These are phyloP conservation scores for Colletotrichum neosansevieriae DNA, from an alignment of 2,329 filamentous ascomycete genomes.

Conservation along the genomic window DNA sequence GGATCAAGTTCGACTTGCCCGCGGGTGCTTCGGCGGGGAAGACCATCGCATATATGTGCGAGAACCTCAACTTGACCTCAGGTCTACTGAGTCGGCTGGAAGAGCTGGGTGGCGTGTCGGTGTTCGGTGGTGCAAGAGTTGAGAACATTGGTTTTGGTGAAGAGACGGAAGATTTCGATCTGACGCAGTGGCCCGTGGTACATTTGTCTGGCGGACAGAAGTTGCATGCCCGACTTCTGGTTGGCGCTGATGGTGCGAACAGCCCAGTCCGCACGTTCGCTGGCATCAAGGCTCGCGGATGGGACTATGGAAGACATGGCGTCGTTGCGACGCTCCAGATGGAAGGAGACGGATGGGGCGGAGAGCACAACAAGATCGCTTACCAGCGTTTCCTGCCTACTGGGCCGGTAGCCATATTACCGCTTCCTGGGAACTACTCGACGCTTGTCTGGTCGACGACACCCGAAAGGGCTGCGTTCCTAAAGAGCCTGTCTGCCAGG, in stretches of 20 bases:
- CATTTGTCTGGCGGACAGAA: constrained; percentile 75
- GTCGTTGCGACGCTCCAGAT: constrained; percentile 90
- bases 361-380: constrained; percentile 75
- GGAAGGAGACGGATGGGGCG: constrained; percentile 68
- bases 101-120: constrained; percentile 74
- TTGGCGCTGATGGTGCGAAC: constrained; percentile 95
- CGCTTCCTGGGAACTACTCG: constrained; percentile 84
- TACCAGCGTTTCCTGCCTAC: constrained; percentile 96
- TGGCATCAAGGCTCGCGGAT: constrained; percentile 85
- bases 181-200: constrained; percentile 90
- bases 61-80: constrained; percentile 90
- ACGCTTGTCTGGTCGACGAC: constrained; percentile 97
- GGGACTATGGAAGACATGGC: constrained; percentile 93
- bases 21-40: constrained; percentile 61
- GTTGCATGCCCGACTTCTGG: constrained; percentile 84
- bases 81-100: constrained; percentile 80
- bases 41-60: constrained; percentile 94
- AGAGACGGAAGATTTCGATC: constrained; percentile 75
- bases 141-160: constrained; percentile 82
- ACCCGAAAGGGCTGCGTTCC: constrained; percentile 78
- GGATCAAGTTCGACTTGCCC: constrained; percentile 88
- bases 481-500: constrained; percentile 78
- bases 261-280: constrained; percentile 93
- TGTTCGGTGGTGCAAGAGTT: constrained; percentile 83
- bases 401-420: constrained; percentile 91